Evolutionary conservation across 2,329 filamentous ascomycete genomes (phyloP), one percentile per base, ranked within the genome.

Genomic region (Allantophomopsis lycopodina): DNA sequence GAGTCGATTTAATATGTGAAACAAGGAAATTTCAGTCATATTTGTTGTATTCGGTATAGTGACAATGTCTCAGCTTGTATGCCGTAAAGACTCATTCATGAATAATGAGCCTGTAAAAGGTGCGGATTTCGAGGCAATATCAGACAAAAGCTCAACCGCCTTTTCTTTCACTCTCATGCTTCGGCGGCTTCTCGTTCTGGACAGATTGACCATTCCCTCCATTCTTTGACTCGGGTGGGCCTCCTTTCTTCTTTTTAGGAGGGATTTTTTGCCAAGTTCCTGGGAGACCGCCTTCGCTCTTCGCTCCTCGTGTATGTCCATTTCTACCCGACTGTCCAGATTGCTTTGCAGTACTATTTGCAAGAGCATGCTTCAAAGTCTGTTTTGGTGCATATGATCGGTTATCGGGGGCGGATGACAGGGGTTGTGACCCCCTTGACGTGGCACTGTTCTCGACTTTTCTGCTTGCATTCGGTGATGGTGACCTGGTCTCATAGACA

Each of bases 401-500:
- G 7, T 48, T 50, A 23, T 52, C 43, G 37, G 44, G 40, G 5
- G 23, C 11, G 10, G 23, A 28, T 12, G 23, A 20, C 15, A 12
- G 40, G 44, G 35, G 38, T 10, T 18, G 37, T 14, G 30, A 42
- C 15, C 30, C 49, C 38, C 37, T 47, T 38, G 13, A 40, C 10
- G 28, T 49, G 46, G 7, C 35, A 18, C 23, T 49, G 40, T 40
- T 7, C 20, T 76, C 73, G 37, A 67, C 60, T 36, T 68, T 76
- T 40, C 78, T 67, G 40, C 63, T 61, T 11, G 69, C 63, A 3
- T 69, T 80, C 2, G 82, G 80, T 2, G 82, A 84, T 2, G 81
- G 79, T 0, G 78, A 81, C n/a, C 71, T 68, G 5, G 73, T 71
- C 59, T 87, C 83, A 40, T 80, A 81, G 1, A 87, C 82, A 0